Conservation (phyloP, 2,329 filamentous ascomycete genomes). For the Penicillium sp. region DNA sequence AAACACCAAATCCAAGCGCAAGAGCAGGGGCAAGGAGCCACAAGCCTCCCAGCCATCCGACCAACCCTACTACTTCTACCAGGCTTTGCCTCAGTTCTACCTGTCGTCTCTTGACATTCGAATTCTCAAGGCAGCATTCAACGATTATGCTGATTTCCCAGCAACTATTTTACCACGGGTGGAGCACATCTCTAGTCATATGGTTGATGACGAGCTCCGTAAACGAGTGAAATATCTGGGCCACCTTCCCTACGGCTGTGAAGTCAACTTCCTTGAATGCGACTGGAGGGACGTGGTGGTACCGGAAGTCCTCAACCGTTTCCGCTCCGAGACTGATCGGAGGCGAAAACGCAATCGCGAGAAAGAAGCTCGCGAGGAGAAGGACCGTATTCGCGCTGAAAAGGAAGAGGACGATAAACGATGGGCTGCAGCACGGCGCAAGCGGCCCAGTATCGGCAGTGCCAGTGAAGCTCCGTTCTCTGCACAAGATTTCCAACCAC, state of each 20-base stretch:
- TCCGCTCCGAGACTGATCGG: conserved; percentile 69
- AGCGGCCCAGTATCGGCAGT: conserved; percentile 48
- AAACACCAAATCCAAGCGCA: conserved; percentile 24
- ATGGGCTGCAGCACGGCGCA: conserved; percentile 63
- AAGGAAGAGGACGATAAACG: conserved; percentile 66
- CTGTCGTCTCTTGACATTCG: conserved; percentile 86
- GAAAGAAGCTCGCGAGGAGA: conserved; percentile 80
- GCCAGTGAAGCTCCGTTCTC: conserved; percentile 46
- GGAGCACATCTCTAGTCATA: conserved; percentile 82
- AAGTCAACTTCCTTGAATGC: conserved; percentile 85
- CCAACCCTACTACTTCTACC: conserved; percentile 75
- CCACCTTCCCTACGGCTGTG: conserved; percentile 83
- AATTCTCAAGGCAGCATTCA: conserved; percentile 84
- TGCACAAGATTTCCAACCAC: conserved; percentile 61
- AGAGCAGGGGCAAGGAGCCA: conserved; percentile 24
- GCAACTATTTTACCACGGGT: conserved; percentile 80
- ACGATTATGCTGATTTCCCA: conserved; percentile 74
- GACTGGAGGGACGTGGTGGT: conserved; percentile 90
- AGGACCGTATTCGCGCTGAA: conserved; percentile 75
- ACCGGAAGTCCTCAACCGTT: conserved; percentile 66
- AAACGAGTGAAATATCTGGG: conserved; percentile 80
- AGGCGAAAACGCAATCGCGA: conserved; percentile 72
- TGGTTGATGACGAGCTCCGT: conserved; percentile 77
- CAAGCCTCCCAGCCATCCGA: conserved; percentile 47
- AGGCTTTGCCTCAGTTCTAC: conserved; percentile 80